Percentiles rank a stretch among this genome's conserved stretches.
Evolutionary conservation across 441 rosid genomes (phyloP).

Genomic region (Pelargonium fulgidum): DNA sequence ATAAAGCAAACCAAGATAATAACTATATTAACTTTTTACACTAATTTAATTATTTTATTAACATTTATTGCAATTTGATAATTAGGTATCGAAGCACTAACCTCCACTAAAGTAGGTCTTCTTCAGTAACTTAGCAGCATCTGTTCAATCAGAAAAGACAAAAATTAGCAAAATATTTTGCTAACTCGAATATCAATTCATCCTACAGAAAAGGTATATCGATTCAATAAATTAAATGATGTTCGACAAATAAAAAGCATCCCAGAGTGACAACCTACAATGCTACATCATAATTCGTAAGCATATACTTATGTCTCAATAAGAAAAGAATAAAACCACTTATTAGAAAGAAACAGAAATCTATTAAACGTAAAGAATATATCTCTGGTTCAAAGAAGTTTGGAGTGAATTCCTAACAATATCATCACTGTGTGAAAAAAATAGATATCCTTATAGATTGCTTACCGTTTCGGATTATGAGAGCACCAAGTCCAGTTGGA

Average conservation of each 20-base stretch:
- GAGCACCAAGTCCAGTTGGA: constrained; percentile 99
- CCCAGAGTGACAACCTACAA: neutral
- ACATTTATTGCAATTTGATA: constrained; percentile 3
- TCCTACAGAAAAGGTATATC: neutral
- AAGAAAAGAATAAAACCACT: too few species aligned
- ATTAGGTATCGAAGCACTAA: constrained; percentile 30
- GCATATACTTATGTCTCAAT: too few species aligned
- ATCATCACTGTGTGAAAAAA: neutral
- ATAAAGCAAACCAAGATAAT: constrained; percentile 16
- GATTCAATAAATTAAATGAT: neutral
- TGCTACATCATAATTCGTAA: too few species aligned
- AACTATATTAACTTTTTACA: neutral
- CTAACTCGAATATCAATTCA: neutral
- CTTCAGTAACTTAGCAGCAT: constrained; percentile 73
- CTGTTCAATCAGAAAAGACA: constrained; percentile 32
- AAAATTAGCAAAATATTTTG: neutral
- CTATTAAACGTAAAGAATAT: too few species aligned
- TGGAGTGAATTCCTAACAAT: neutral
- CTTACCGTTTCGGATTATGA: constrained; percentile 71
- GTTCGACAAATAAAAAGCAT: neutral
- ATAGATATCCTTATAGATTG: constrained; percentile 17
- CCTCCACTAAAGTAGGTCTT: constrained; percentile 96
- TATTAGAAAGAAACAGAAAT: too few species aligned
- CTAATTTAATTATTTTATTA: neutral
- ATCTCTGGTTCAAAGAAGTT: neutral